These are phyloP conservation scores for Neofusicoccum umdonicola DNA, from an alignment of 2,329 filamentous ascomycete species.

Conservation along the genomic window DNA sequence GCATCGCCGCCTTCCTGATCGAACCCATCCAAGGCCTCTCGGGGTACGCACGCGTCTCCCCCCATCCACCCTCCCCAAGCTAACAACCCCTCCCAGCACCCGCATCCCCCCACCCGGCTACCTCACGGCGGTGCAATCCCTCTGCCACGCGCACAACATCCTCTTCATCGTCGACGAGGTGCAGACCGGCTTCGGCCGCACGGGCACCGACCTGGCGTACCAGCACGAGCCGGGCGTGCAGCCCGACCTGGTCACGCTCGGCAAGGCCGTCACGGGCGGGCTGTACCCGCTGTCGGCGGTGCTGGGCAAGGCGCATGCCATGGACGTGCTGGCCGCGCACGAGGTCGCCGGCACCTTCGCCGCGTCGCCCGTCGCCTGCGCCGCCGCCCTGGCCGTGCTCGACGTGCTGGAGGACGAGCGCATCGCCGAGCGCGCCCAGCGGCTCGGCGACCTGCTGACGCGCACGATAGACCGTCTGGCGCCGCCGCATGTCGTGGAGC, in stretches of 20 bases:
- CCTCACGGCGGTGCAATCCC: not conserved
- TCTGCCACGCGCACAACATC: constrained; percentile 45
- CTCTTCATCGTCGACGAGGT: constrained; percentile 46
- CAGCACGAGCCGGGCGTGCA: constrained; percentile 55
- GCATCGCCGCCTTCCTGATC: constrained; percentile 76
- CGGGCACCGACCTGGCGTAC: constrained; percentile 31
- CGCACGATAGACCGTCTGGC: not conserved
- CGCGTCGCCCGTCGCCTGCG: constrained; percentile 4
- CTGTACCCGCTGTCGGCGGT: constrained; percentile 13
- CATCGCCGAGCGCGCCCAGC: not conserved
- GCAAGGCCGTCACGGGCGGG: constrained; percentile 52
- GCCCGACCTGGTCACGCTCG: constrained; percentile 92
- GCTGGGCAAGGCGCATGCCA: constrained; percentile 11
- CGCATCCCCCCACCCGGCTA: not conserved
- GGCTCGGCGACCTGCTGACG: not conserved
- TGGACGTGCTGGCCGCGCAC: constrained; percentile 8
- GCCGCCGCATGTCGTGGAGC: not conserved
- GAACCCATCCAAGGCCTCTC: constrained; percentile 74
- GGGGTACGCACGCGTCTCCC: not conserved
- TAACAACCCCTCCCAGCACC: not conserved
- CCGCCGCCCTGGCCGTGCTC: not conserved
- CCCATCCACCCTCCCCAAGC: too few species aligned
- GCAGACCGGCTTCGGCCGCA: constrained; percentile 44
- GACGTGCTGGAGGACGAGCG: not conserved
- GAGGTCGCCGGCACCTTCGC: constrained; percentile 20